Evolutionary conservation across 2,329 filamentous ascomycete species (phyloP).

Genomic region (Zymoseptoria crescenta): DNA sequence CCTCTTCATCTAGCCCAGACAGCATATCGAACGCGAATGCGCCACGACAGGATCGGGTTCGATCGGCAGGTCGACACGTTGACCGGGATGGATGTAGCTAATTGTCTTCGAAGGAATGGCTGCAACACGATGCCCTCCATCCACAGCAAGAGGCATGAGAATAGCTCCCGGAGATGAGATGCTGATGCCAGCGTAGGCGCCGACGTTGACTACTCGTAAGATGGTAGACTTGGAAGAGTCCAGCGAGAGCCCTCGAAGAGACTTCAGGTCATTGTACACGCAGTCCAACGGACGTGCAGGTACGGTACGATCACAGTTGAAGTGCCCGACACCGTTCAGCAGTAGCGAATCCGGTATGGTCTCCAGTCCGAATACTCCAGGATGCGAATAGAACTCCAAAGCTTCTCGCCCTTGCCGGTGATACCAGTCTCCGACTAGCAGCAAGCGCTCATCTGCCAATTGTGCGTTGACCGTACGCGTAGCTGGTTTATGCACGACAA

Average conservation of each 20-base stretch:
- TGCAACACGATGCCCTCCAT: conserved; percentile 34
- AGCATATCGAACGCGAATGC: neutral
- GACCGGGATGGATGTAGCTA: conserved; percentile 39
- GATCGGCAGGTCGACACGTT: no score
- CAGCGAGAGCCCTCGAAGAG: conserved; percentile 1
- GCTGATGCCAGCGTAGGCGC: conserved; percentile 36
- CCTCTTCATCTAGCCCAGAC: conserved; percentile 23
- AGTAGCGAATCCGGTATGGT: conserved; percentile 44
- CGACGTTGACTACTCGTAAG: conserved; percentile 39
- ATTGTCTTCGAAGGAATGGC: conserved; percentile 24
- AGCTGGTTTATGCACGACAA: conserved; percentile 39
- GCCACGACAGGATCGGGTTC: no score
- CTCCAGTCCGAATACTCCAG: conserved; percentile 38
- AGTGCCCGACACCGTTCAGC: conserved; percentile 41
- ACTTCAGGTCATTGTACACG: conserved; percentile 14
- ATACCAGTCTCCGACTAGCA: conserved; percentile 47
- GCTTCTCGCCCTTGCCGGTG: conserved; percentile 37
- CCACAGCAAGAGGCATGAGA: conserved; percentile 34
- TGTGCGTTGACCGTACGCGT: conserved; percentile 14
- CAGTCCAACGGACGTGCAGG: conserved; percentile 42
- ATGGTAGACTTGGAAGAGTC: conserved; percentile 26
- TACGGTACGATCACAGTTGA: conserved; percentile 40
- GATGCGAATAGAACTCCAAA: conserved; percentile 37
- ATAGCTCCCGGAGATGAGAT: conserved; percentile 27
- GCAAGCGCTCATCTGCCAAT: conserved; percentile 35